These are phyloP conservation scores for Fusarium nodosum DNA, from an alignment of 2,329 filamentous ascomycete genomes.

Conservation along the genomic window DNA sequence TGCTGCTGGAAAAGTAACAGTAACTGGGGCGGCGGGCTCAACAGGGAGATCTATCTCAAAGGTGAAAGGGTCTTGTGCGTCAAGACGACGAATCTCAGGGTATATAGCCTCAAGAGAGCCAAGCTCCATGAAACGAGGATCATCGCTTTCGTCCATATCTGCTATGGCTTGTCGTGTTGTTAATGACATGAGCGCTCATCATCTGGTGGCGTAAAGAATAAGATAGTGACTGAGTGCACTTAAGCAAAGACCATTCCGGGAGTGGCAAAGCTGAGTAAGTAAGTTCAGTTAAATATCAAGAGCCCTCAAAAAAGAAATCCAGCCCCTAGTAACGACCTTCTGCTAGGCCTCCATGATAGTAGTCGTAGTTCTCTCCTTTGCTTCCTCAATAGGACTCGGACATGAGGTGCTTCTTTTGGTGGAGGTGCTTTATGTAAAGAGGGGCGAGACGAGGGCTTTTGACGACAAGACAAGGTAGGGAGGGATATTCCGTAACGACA, in stretches of 20 bases:
- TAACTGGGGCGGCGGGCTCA: conserved; percentile 66
- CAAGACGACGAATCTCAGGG: conserved; percentile 69
- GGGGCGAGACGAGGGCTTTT: conserved; percentile 35
- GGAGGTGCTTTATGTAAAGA: conserved; percentile 35
- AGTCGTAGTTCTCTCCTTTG: conserved; percentile 6
- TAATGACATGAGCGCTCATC: conserved; percentile 40
- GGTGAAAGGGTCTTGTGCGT: conserved; percentile 59
- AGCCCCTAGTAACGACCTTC: conserved; percentile 9
- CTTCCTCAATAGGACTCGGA: conserved; percentile 33
- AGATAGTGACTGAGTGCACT: conserved; percentile 18
- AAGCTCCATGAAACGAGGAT: conserved; percentile 70
- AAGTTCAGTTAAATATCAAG: conserved; percentile 6
- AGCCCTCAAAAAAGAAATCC: conserved; percentile 4
- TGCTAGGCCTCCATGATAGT: conserved; percentile 38
- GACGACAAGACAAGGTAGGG: conserved; percentile 12
- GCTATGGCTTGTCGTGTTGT: conserved; percentile 19
- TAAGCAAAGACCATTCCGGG: conserved; percentile 15
- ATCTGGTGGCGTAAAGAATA: conserved; percentile 24
- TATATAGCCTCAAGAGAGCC: conserved; percentile 74
- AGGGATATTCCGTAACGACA: conserved; percentile 16
- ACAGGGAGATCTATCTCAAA: conserved; percentile 71
- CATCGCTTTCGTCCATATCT: conserved; percentile 60
- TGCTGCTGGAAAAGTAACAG: conserved; percentile 68
- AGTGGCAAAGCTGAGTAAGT: conserved; percentile 32
- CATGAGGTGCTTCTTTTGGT: conserved; percentile 32